These are phyloP conservation scores for Blastobotrys capitulatus DNA, from an alignment of 1,139 yeast genomes.

Conservation along the genomic window DNA sequence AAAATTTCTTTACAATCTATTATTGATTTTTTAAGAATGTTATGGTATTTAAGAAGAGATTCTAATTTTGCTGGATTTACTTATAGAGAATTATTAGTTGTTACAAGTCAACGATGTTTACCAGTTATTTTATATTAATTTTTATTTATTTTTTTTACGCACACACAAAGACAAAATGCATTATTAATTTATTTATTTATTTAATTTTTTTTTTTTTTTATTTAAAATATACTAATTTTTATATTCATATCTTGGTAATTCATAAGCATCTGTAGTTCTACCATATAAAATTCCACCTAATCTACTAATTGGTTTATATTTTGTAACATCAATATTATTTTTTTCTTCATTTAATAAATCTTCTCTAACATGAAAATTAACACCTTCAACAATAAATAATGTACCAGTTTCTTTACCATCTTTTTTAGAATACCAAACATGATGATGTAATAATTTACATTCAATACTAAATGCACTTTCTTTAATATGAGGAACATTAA, in stretches of 20 bases:
- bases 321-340: constrained; percentile 41
- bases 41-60: constrained; percentile 19
- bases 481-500: constrained; percentile 52
- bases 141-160: too few relatives aligned
- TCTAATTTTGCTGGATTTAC: constrained; percentile 12
- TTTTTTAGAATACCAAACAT: constrained; percentile 44
- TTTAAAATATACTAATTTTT: background rate
- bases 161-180: too few relatives aligned
- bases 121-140: constrained; percentile 14
- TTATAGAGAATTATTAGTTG: constrained; percentile 15
- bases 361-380: constrained; percentile 52
- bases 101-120: constrained; percentile 13
- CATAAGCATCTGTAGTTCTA: constrained; percentile 41
- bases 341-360: constrained; percentile 44
- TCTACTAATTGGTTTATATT: constrained; percentile 50
- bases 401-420: constrained; percentile 40
- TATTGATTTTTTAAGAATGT: constrained; percentile 15
- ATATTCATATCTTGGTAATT: constrained; percentile 41
- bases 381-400: constrained; percentile 47
- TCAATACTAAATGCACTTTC: constrained; percentile 60
- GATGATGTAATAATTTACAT: constrained; percentile 43
- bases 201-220: background rate
- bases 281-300: constrained; percentile 52
- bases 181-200: background rate
- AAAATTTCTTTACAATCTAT: constrained; percentile 17